Percentiles rank a stretch among this genome's conserved stretches.
These are phyloP conservation scores for Piper longum DNA, from an alignment of 164 flowering plant genomes.

Conservation along the genomic window DNA sequence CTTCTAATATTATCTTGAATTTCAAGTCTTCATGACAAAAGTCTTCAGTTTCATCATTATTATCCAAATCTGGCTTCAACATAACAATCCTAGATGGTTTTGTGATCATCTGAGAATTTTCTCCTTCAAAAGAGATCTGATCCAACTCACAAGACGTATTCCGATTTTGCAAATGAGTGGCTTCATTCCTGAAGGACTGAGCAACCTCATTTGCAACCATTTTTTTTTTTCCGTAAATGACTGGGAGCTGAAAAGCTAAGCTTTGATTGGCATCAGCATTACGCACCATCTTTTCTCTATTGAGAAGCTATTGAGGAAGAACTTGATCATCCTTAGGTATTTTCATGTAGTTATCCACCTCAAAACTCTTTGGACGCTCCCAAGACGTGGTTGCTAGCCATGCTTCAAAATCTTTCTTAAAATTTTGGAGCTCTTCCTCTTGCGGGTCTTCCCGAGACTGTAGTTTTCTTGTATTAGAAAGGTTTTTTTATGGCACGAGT, in stretches of 20 bases:
- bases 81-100: slow-evolving; percentile 67
- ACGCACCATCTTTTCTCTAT: slow-evolving; percentile 33
- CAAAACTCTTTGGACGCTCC: slow-evolving; percentile 48
- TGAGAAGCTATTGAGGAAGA: slow-evolving; percentile 42
- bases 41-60: slow-evolving; percentile 27
- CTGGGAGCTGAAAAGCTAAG: slow-evolving; percentile 13
- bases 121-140: slow-evolving; percentile 11
- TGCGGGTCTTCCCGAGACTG: slow-evolving; percentile 82
- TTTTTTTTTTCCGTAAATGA: slow-evolving; percentile 9
- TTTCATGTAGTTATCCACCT: slow-evolving; percentile 22
- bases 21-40: slow-evolving; percentile 46
- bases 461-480: slow-evolving; percentile 21
- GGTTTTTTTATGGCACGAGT: slow-evolving; percentile 13
- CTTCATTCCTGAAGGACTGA: slow-evolving; percentile 15
- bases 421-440: slow-evolving; percentile 87
- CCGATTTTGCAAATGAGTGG: slow-evolving; percentile 17
- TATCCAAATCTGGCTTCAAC: slow-evolving; percentile 78
- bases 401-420: slow-evolving; percentile 97
- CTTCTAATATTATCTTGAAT: slow-evolving; percentile 44
- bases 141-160: slow-evolving; percentile 19
- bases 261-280: slow-evolving; percentile 19
- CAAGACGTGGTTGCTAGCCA: slow-evolving; percentile 73
- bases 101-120: slow-evolving; percentile 14
- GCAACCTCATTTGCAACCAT: slow-evolving; percentile 14
- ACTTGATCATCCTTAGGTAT: slow-evolving; percentile 14